Evolutionary conservation across 192 early-diverging fungal species (phyloP).

Genomic region (Backusella tuberculispora): DNA sequence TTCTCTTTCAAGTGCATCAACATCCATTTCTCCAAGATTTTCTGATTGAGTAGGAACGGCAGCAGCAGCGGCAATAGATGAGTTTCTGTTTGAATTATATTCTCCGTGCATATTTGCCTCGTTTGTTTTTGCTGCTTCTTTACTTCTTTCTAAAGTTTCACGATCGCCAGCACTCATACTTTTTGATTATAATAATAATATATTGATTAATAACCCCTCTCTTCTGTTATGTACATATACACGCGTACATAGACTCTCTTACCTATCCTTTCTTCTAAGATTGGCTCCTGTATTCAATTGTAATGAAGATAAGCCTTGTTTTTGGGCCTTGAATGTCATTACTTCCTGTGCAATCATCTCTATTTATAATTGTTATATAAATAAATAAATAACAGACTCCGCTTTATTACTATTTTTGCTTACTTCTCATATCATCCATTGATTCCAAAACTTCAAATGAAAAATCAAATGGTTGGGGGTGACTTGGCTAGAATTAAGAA

Average conservation of each 20-base stretch:
- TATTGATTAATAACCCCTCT: neutral
- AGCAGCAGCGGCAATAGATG: slow-evolving; percentile 29
- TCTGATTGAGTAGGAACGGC: slow-evolving; percentile 19
- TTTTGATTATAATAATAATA: neutral
- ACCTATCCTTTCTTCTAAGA: slow-evolving; percentile 48
- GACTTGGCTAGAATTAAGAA: slow-evolving; percentile 54
- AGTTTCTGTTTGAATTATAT: neutral
- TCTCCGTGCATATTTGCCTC: neutral
- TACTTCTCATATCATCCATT: slow-evolving; percentile 80
- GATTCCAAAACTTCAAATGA: slow-evolving; percentile 77
- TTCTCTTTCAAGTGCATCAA: slow-evolving; percentile 44
- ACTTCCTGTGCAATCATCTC: slow-evolving; percentile 83
- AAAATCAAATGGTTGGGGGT: slow-evolving; percentile 78
- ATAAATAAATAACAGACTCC: neutral
- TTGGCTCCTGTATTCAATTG: slow-evolving; percentile 39
- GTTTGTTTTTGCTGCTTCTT: slow-evolving; percentile 20
- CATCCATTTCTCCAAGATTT: slow-evolving; percentile 30
- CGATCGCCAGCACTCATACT: slow-evolving; percentile 43
- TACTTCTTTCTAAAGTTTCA: slow-evolving; percentile 39
- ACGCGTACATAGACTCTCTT: neutral
- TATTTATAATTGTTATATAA: slow-evolving; percentile 30
- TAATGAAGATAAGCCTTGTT: slow-evolving; percentile 47
- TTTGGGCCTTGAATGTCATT: slow-evolving; percentile 75
- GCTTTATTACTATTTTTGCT: neutral
- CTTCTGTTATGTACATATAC: too few relatives aligned